Base-by-base conservation (phyloP, 768 basidiomycete genomes). In the Kondoa malvinella region DNA sequence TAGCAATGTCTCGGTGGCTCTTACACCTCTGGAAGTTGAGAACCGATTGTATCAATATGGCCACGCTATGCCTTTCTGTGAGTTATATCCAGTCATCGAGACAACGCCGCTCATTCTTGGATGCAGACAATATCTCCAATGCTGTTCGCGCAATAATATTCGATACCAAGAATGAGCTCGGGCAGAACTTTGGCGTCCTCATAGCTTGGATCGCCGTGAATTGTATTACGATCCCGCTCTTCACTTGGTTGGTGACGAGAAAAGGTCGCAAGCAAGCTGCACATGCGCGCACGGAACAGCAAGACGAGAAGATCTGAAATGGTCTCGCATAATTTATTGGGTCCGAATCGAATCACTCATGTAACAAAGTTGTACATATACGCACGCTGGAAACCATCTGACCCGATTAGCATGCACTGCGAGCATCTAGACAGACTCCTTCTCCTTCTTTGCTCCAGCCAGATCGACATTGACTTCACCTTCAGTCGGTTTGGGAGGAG, bases 1-100 rank as follows among this genome's bases (percentile, higher is more conserved):
- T 25, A 27, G 8, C 59, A 61, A 61, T n/a, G 59, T 61, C 8
- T 61, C 59, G n/a, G 59, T 61, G 26, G 59, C 59, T 8, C 40
- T 50, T 21, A 50, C 40, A 50, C 40, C 40, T 8, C 40, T 50
- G 12, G 40, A 50, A 50, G 26, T 61, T 8, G 26, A 61, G n/a
- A 27, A 61, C 25, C 12, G 8, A 27, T 8, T 61, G 8, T 61
- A 12, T 25, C 59, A 61, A 27, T 61, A 61, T 61, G 59, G 59
- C 59, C 8, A 27, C 8, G 59, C 59, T 32, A 61, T 61, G 59
- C 59, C 59, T 61, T 61, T 61, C 31, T 61, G 31, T 32, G 12
- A 61, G 26, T 27, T 25, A 27, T 12, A 12, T 61, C 26, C 59
- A 27, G 4, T 27, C 56, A 16, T 32, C 8, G 26, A 8, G 8